Percentiles rank a stretch among this genome's conserved stretches.
Conservation (phyloP, 176 grass and related monocot genomes). For the Aegilops longissima region DNA sequence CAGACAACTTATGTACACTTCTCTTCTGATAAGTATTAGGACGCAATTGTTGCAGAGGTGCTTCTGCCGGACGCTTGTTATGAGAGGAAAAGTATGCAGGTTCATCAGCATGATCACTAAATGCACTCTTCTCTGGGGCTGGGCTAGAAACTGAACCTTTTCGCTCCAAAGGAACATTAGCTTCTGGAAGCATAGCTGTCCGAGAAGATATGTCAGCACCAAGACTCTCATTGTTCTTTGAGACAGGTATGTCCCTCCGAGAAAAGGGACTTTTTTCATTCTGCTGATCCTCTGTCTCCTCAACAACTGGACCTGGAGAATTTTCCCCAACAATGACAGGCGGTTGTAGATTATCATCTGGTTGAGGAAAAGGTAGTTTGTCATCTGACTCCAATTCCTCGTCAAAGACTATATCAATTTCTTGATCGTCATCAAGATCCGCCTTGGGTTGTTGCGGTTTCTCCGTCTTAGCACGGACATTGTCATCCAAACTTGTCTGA, state of each 20-base stretch:
- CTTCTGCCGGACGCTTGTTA: constrained; percentile 31
- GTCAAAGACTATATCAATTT: constrained; percentile 90
- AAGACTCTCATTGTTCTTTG: constrained; percentile 34
- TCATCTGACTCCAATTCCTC: constrained; percentile 93
- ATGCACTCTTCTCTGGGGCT: constrained; percentile 37
- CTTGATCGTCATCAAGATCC: constrained; percentile 87
- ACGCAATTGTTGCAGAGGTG: constrained; percentile 36
- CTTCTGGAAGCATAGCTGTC: constrained; percentile 34
- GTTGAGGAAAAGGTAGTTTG: constrained; percentile 82
- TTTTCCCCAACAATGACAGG: constrained; percentile 81
- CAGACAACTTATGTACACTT: constrained; percentile 40
- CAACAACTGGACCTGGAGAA: constrained; percentile 63
- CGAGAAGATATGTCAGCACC: constrained; percentile 35
- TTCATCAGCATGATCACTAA: constrained; percentile 44
- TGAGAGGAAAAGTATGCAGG: constrained; percentile 42
- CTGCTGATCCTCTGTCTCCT: constrained; percentile 51
- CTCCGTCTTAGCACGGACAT: constrained; percentile 49
- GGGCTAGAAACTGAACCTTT: constrained; percentile 31
- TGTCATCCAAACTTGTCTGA: constrained; percentile 50
- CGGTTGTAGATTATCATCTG: constrained; percentile 78
- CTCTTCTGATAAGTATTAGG: constrained; percentile 42
- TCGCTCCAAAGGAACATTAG: constrained; percentile 40
- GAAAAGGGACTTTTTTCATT: constrained; percentile 52
- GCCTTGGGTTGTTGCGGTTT: constrained; percentile 55
- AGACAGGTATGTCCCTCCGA: constrained; percentile 14